Evolutionary conservation across 1,284 basidiomycete genomes (phyloP), one percentile per base, ranked within the genome.

Genomic region (Leccinum fuscescens): DNA sequence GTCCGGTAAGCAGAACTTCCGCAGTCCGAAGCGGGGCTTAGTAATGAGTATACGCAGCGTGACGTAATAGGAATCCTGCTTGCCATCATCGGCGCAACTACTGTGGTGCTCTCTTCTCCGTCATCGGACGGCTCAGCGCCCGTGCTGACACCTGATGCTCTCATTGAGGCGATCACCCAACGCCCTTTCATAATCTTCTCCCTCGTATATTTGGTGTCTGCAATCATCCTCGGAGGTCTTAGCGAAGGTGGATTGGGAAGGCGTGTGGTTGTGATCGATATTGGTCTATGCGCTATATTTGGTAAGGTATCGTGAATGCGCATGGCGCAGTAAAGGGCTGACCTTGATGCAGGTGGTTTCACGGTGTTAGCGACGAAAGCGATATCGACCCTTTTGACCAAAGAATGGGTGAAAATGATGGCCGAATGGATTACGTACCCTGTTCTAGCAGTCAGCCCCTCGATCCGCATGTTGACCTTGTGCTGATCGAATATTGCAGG

Each of bases 301-400:
- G 93, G 93, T 88, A 62, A 65, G 80, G 63, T 35, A 51, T 51
- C n/a, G 6, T 58, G 51, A 17, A 48, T 29, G 29, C 20, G 27
- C 46, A 29, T 27, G 59, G 58, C 48, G 33, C 11, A 44, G 53
- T 61, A 27, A 50, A 55, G 14, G 54, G 24, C 61, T 60, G 31
- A 64, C 56, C 46, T 42, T 29, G 17, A 54, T 33, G 60, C 64
- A 89, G 94, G 94, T 27, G 96, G 94, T 4, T 98, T 96, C 73
- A 98, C 96, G 1, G 96, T 98, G 0, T 79, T 99, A 3, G 88
- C 93, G 0, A 98, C 96, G 2, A 98, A 99, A 72, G 96, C 92
- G 1, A 77, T 97, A 42, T 96, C 94, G 12, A 93, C 91, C 1
- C 79, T 99, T 33, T 76, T 97, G 42, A 91, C 90, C 15, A 78